phyloP scores from a whole-genome alignment of 2,329 filamentous ascomycete species.

The Chaetomium sp. region DNA sequence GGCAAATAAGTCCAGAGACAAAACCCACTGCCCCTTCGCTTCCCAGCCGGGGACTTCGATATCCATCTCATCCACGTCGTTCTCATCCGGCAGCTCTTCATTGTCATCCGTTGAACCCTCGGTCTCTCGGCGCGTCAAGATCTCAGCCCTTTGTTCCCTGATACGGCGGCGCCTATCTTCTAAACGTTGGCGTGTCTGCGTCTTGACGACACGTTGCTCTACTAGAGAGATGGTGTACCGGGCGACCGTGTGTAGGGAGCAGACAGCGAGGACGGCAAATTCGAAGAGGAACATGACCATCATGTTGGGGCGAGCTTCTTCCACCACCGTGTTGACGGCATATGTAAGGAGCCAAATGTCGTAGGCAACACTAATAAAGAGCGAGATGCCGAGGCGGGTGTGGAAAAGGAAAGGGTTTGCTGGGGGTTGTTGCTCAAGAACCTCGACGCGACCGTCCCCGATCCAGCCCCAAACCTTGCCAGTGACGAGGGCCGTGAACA shows the following conservation, averaged over 20 bases:
- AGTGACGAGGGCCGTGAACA: conserved; percentile 89
- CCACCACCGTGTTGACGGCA: conserved; percentile 73
- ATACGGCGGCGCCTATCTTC: conserved; percentile 64
- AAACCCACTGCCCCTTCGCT: conserved; percentile 85
- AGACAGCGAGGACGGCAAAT: conserved; percentile 79
- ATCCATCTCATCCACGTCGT: conserved; percentile 82
- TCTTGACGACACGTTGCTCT: conserved; percentile 67
- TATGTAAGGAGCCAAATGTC: conserved; percentile 76
- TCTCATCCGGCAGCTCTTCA: conserved; percentile 49
- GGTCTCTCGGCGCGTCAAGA: conserved; percentile 42
- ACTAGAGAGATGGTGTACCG: conserved; percentile 74
- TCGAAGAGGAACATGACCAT: conserved; percentile 99
- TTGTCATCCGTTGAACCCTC: conserved; percentile 42
- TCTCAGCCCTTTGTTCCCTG: conserved; percentile 49
- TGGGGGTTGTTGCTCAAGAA: conserved; percentile 91
- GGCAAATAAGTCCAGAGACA: conserved; percentile 78
- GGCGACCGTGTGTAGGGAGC: conserved; percentile 69
- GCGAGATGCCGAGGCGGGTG: conserved; percentile 67
- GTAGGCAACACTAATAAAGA: conserved; percentile 73
- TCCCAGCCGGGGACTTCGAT: conserved; percentile 96
- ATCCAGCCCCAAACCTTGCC: conserved; percentile 99
- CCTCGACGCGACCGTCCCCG: conserved; percentile 86
- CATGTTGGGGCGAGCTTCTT: conserved; percentile 89
- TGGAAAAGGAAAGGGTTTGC: conserved; percentile 86
- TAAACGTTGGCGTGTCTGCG: conserved; percentile 65